phyloP scores from a whole-genome alignment of 257 asterid species.

The Solanum peruvianum region DNA sequence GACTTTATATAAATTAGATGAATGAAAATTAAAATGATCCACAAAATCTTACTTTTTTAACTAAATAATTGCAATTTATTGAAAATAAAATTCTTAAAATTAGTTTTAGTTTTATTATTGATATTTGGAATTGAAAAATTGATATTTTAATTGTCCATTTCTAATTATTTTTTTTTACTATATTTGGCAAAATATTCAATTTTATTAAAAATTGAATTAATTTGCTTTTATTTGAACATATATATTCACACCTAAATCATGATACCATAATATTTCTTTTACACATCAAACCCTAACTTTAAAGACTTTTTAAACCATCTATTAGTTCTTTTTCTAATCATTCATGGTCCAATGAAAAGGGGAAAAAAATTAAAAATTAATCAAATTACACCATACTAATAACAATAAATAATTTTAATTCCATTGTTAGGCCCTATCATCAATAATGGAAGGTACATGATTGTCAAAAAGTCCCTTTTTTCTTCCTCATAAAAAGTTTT shows the following conservation, averaged over 20 bases:
- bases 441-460: constrained; percentile 1
- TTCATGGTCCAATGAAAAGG: background rate
- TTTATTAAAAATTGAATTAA: background rate
- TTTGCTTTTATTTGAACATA: background rate
- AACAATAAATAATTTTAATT: background rate
- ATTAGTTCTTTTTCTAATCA: background rate
- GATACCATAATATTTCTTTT: constrained; percentile 8
- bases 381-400: background rate
- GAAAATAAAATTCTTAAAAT: background rate
- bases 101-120: background rate
- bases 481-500: background rate
- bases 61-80: background rate
- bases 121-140: background rate
- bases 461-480: constrained; percentile 6
- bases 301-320: background rate
- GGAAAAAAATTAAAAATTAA: background rate
- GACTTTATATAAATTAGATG: background rate
- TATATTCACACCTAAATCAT: background rate
- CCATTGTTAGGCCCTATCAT: background rate
- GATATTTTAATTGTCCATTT: background rate
- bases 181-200: background rate
- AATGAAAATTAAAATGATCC: background rate
- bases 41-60: background rate
- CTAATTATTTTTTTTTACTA: background rate
- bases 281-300: background rate